These are phyloP conservation scores for Tilletiopsis washingtonensis DNA, from an alignment of 1,284 basidiomycete species.

Conservation along the genomic window DNA sequence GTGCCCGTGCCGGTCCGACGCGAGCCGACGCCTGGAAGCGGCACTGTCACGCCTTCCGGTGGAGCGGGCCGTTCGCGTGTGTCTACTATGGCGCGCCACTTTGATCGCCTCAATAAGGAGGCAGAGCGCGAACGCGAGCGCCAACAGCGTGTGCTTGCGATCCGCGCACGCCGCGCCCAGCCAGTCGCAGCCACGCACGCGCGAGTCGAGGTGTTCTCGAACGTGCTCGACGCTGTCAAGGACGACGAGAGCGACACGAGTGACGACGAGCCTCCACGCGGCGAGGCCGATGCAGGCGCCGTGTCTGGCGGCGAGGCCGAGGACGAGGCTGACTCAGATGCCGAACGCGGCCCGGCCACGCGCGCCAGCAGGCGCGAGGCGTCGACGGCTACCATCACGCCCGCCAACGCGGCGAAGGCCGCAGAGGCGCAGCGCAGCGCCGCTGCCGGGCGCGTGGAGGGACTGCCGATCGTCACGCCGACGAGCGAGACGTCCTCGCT, in stretches of 20 bases:
- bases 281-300: background rate
- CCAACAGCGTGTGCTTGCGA: slow-evolving; percentile 49
- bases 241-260: slow-evolving; percentile 61
- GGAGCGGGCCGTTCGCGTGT: slow-evolving; percentile 46
- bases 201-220: slow-evolving; percentile 81
- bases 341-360: slow-evolving; percentile 52
- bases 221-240: slow-evolving; percentile 80
- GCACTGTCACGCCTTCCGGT: background rate
- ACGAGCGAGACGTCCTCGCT: background rate
- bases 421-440: too few species aligned
- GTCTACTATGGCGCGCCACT: slow-evolving; percentile 54
- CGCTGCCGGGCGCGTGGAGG: too few species aligned
- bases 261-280: slow-evolving; percentile 24
- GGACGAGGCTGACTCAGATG: slow-evolving; percentile 69
- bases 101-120: slow-evolving; percentile 52
- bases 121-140: slow-evolving; percentile 51
- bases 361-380: background rate
- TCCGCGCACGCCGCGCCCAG: slow-evolving; percentile 79
- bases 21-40: background rate
- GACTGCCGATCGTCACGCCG: background rate
- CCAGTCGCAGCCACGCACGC: slow-evolving; percentile 84
- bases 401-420: too few species aligned
- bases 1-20: slow-evolving; percentile 4
- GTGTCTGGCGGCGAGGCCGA: slow-evolving; percentile 14
- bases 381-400: background rate